Base-by-base conservation (phyloP, 78 protist species). In the Cavenderia fasciculata region DNA sequence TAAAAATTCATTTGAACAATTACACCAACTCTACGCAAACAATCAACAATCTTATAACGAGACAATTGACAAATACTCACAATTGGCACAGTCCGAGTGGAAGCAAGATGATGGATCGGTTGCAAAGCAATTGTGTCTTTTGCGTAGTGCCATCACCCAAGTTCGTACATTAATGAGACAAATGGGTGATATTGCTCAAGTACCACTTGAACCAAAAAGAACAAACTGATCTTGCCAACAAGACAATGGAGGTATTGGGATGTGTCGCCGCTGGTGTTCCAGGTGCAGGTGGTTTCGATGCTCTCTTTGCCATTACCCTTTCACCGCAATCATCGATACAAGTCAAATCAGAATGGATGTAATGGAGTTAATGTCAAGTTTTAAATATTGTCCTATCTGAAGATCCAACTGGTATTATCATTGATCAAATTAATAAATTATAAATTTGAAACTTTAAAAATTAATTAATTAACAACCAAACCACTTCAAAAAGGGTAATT, bases 211-310 rank as follows among this genome's bases (percentile, higher is more conserved):
- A 57, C 97, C 97, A 54, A 34, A n/a, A n/a, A 11, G 76, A 62
- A 46, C 97, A 92, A 49, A 93, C 94, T 10, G 49, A 36, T 21
- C 57, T 95, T 38, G 69, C 94, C 1, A 71, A 95, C 38, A 38
- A 16, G 0, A 93, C 96, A 11, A 49, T 92, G 86, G 57, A 21
- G 4, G 44, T 74, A 12, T 63, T 77, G 2, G 96, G 95, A 12
- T 85, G 87, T 52, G 44, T 94, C 1, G 85, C 85, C 2, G 92
- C 87, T 1, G 94, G 96, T 74, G 95, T 94, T 12, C 97, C 97
- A 0, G 97, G 97, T 25, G 94, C 91, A 27, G 97, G 97, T 44
- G 97, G 97, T 38, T 95, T 59, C 33, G 97, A 95, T 36, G 97
- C 97, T 29, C 62, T 95, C 34, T 95, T 95, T 63, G 92, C 95